phyloP scores from a whole-genome alignment of 2,329 filamentous ascomycete genomes.

The Chaetomium strumarium region DNA sequence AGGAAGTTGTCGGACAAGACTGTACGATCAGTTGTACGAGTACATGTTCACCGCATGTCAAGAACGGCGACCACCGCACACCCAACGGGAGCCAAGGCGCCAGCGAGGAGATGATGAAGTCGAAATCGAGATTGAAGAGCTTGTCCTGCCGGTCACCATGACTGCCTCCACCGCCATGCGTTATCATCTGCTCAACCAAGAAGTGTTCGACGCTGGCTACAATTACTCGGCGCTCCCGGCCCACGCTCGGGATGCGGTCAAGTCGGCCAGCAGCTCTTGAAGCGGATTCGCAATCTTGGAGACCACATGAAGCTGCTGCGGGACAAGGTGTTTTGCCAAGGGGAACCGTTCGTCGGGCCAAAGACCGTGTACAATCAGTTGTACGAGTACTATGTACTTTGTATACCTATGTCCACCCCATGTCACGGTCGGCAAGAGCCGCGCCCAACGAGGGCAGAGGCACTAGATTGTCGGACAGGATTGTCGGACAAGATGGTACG shows the following conservation, averaged over 20 bases:
- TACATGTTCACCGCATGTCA: no score
- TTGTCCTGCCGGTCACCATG: conserved; percentile 10
- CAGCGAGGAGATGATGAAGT: no score
- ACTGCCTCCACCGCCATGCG: conserved; percentile 1
- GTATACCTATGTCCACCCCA: no score
- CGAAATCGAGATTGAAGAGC: conserved; percentile 1
- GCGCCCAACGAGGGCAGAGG: conserved; percentile 37
- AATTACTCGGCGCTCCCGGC: conserved; percentile 14
- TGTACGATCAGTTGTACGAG: no score
- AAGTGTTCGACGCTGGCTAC: conserved; percentile 13
- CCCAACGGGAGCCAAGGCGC: no score
- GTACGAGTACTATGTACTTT: no score
- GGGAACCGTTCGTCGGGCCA: background rate
- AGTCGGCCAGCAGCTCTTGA: background rate
- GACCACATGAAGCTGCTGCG: conserved; percentile 27
- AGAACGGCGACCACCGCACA: no score
- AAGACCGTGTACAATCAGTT: conserved; percentile 1
- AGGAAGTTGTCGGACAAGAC: no score
- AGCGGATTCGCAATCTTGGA: background rate
- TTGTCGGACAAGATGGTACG: no score
- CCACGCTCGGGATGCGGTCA: conserved; percentile 6
- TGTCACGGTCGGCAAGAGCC: conserved; percentile 48
- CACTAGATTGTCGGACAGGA: no score
- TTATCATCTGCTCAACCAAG: conserved; percentile 15
- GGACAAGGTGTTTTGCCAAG: conserved; percentile 15